Evolutionary conservation across 306 rosid genomes (phyloP), one percentile per base, ranked within the genome.

Genomic region (Ceratonia siliqua): DNA sequence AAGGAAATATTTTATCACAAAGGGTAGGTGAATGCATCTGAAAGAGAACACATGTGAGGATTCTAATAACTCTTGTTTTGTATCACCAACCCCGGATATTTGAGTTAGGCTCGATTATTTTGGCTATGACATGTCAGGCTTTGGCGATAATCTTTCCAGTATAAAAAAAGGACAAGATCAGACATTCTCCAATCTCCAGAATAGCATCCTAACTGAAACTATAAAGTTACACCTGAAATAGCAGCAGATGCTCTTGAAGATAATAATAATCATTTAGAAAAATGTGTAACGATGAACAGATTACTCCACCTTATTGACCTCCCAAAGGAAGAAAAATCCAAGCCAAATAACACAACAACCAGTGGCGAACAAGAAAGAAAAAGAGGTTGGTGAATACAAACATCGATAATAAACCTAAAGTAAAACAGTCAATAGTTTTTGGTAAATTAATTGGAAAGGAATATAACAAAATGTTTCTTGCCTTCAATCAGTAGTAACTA

Each of bases 1-100:
- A 10, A 39, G 49, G 69, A 18, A 62, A 18, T 2, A 20, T 17
- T 5, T 36, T n/a, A 38, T 42, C 20, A 36, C 10, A 42, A 14
- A n/a, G 48, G 74, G 30, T 49, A 46, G 36, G 73, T 8, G 50
- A 39, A n/a, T n/a, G n/a, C n/a, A n/a, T n/a, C 36, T 25, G 76
- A 50, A 59, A 62, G 10, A 61, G 1, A 49, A 50, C n/a, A 20
- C 11, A 12, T 50, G 30, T 11, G 48, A 66, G 49, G 39, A 55
- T 68, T 61, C 21, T 12, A 12, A 54, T 12, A 11, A 36, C 25
- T 50, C 45, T 58, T 27, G 14, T 8, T 25, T 28, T 12, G 38
- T 48, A 28, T 35, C 39, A 35, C 5, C 5, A 3, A 5, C 5
- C 5, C 55, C 36, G 30, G 22, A 30, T 59, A 69, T 46, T 43